Evolutionary conservation across 2,329 filamentous ascomycete genomes (phyloP), one percentile per base, ranked within the genome.

Genomic region (Fusarium pseudocircinatum): DNA sequence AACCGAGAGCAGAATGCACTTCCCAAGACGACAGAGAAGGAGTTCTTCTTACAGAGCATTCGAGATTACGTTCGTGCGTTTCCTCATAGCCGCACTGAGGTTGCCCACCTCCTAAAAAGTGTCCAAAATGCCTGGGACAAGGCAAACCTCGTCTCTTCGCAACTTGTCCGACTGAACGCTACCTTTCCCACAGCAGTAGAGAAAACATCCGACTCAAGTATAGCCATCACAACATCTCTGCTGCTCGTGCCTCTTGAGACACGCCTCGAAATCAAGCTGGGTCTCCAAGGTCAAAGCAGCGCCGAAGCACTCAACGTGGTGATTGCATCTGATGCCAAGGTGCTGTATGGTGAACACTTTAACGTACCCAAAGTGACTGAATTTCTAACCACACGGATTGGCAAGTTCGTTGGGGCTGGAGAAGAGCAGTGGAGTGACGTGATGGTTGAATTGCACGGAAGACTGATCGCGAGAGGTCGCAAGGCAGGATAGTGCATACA

Each of bases 291-390:
- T 6, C 81, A 82, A 15, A 84, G 82, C 54, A 82, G 82, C 1
- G 82, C 83, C 2, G 83, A 85, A n/a, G 85, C 87, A 7, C 82
- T 92, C 16, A 85, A 88, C 2, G 85, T 94, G 40, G 80, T 81
- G 20, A 83, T 93, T 30, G 82, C 82, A 11, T 85, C 87, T 3
- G 84, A 83, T 28, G 92, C 90, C 0, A 86, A 85, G 59, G 89
- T 95, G 2, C 84, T 94, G 5, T 96, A 96, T 79, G 94, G 94
- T 1, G 93, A 96, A 82, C 87, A 88, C 67, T 95, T 95, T 80
- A 93, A 94, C 72, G 89, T 91, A 72, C 88, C 85, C 56, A 95
- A 94, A 81, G 91, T 96, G 85, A 85, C 84, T n/a, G 92, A 94
- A 62, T 95, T 93, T 74, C 78, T 96, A 70, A 81, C 84, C 18